Evolutionary conservation across 2,329 filamentous ascomycete genomes (phyloP), one percentile per base, ranked within the genome.

Genomic region (Penicillium brasilianum): DNA sequence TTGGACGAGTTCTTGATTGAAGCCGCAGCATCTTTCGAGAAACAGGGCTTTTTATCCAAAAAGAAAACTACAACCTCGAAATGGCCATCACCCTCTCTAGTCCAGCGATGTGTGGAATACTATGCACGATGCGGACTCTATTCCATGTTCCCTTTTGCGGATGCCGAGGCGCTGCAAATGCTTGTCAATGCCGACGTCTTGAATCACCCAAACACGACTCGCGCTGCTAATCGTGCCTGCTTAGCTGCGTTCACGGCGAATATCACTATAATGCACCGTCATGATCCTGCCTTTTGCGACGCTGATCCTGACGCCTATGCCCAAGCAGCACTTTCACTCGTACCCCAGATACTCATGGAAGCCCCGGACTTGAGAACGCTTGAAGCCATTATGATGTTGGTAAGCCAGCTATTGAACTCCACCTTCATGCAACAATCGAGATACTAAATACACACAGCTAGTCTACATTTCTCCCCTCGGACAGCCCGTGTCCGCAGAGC

Each of bases 241-340:
- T 55, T 71, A 2, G 58, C 63, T 32, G 67, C 65, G 7, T 69
- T 72, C 39, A 69, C 70, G 7, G 69, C 69, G 20, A 61, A 66
- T 44, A 61, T 71, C 18, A 67, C 62, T 3, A 57, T 61, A 13
- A 67, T 72, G 34, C 70, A 68, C 48, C 65, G 67, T 4, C 66
- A 65, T 55, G 64, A 69, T 1, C 59, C 63, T 9, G 62, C 39
- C 8, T 71, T 71, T 32, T 20, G 43, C 4, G 55, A 62, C 52
- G 41, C 66, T 10, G 66, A 71, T 4, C 66, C 70, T 2, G 64
- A 70, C 52, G 64, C 63, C 7, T 72, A 18, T 8, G 37, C 37
- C 16, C 37, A 39, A 39, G 37, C 37, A n/a, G 37, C 37, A 39
- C 37, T 39, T 8, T 39, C 37, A n/a, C 37, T 39, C 7, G 37